Base-by-base conservation (phyloP, 2,329 filamentous ascomycete genomes). In the Canariomyces notabilis region DNA sequence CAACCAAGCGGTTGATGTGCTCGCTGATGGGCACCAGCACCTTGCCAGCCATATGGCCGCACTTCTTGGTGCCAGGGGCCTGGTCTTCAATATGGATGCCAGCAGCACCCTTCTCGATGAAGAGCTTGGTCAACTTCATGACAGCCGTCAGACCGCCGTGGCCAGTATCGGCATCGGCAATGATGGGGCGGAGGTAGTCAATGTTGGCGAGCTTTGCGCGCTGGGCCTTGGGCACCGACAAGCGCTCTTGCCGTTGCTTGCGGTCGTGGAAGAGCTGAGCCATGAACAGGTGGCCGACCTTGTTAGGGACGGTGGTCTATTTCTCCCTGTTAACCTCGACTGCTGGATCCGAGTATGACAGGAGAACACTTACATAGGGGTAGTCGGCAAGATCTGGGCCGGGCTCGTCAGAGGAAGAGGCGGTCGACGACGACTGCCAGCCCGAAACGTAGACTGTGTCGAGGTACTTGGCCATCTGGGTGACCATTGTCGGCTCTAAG, bases 51-150 rank as follows among this genome's bases (percentile, higher is more conserved):
- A 97, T 97, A 73, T 97, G 93, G 54, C 93, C 93, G 67, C 93
- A 98, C 80, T 98, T 98, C 81, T 98, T 98, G 40, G 93, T 97
- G 44, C 93, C 93, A 3, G 93, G 91, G 4, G 93, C 91, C 71
- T 97, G 93, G 67, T 98, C 93, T 71, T 98, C 93, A 59, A 98
- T 96, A 71, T 98, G 93, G 62, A 98, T 96, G 57, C 93, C 93
- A 34, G 93, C 93, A 37, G 93, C 93, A 59, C 93, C 93, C 69
- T 90, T 89, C 75, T 98, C 93, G 55, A 97, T 73, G 67, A 98
- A 97, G 47, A 97, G 80, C 77, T 96, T 96, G 55, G 93, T 97
- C 59, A 98, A 82, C 78, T 97, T 98, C 93, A 98, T 97, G 60
- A 97, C 86, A 46, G 93, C 93, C n/a, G 93, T 97, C 52, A 98